Conservation (phyloP, 2,329 filamentous ascomycete genomes). For the Graphiopsis chlorocephala region DNA sequence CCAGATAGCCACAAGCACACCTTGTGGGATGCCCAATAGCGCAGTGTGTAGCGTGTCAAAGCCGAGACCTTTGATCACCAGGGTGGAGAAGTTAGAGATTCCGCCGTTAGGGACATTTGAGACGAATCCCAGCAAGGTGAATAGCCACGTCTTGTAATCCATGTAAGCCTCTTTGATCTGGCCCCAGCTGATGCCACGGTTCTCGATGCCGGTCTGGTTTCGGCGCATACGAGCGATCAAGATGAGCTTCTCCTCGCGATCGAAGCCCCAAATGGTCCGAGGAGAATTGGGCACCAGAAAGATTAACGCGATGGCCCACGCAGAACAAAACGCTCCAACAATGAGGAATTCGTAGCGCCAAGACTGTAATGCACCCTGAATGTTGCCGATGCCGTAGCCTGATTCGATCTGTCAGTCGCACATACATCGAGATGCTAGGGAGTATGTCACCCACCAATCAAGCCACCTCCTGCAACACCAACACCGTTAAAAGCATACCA, state of each 20-base stretch:
- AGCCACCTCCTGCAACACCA: conserved; percentile 36
- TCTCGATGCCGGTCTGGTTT: conserved; percentile 43
- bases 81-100: conserved; percentile 57
- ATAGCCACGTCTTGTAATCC: conserved; percentile 60
- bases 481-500: conserved; percentile 29
- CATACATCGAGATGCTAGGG: neutral
- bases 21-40: conserved; percentile 61
- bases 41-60: conserved; percentile 57
- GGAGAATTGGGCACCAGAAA: conserved; percentile 65
- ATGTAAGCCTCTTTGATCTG: conserved; percentile 54
- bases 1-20: conserved; percentile 55
- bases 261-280: conserved; percentile 54
- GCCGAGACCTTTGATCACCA: conserved; percentile 59
- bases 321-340: conserved; percentile 43
- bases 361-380: conserved; percentile 53
- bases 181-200: conserved; percentile 50
- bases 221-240: conserved; percentile 53
- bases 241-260: conserved; percentile 55
- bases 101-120: conserved; percentile 60
- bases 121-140: conserved; percentile 44
- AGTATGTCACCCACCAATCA: conserved; percentile 34
- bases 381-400: conserved; percentile 53
- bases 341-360: conserved; percentile 59
- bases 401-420: conserved; percentile 18
- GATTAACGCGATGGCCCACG: conserved; percentile 51